Evolutionary conservation across 1,284 basidiomycete species (phyloP), one percentile per base, ranked within the genome.

Genomic region (Leccinum subrobustum): DNA sequence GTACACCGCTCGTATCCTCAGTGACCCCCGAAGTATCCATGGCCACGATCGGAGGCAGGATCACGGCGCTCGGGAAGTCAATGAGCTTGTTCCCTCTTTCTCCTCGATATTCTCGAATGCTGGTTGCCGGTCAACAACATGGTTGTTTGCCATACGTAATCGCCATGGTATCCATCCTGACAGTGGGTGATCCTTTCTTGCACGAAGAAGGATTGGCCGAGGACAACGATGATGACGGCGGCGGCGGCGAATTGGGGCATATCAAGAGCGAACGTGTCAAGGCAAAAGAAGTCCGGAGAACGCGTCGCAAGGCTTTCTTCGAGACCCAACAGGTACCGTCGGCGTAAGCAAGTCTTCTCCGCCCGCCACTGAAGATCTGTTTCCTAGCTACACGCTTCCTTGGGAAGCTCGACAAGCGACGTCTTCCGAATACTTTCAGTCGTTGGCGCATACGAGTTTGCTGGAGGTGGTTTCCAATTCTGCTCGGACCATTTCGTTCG

Each of bases 81-180:
- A 99, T 99, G 96, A 85, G 93, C 1, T 77, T 95, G 51, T 99
- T 97, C 76, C 97, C 97, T 3, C 83, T 99, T 35, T 87, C 91
- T 4, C 97, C 97, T 6, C 82, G 97, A 33, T 97, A 95, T 72
- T 92, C 95, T 31, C 91, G 95, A 73, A 96, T 99, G 93, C 79
- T 99, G 37, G 93, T 95, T 14, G 89, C 92, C 56, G 96, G 95
- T 0, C 87, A 92, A 66, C 95, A 98, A 73, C 91, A 97, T 68
- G 91, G 86, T 4, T 98, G 96, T 73, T 75, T 99, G 57, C 89
- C 96, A 7, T 98, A 96, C 75, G 84, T 98, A 31, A 89, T 99
- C 62, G 85, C 93, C 2, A 85, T 98, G 52, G 96, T 99, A 2
- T 93, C 96, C 11, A 93, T 92, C 6, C 76, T 99, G 63, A 95